Base-by-base conservation (phyloP, 1,284 basidiomycete genomes). In the Irpex rosettiformis region DNA sequence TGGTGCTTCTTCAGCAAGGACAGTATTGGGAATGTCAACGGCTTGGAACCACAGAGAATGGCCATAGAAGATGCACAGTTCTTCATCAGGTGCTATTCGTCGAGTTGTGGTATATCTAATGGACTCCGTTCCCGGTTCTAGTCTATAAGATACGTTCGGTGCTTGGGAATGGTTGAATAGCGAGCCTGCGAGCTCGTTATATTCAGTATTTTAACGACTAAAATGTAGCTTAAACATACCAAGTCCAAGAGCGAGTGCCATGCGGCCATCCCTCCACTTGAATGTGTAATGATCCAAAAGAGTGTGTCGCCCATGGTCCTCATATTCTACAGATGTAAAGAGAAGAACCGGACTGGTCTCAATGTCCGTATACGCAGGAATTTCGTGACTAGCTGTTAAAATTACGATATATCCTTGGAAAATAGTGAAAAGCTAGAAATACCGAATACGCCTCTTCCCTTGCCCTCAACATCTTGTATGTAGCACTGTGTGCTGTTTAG, bases 311-410 rank as follows among this genome's bases (percentile, higher is more conserved):
- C 87, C 89, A 68, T 89, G 80, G 5, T 73, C 66, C 49, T 84
- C 79, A 69, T 94, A 94, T 72, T 94, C 92, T 28, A 84, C 78
- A 52, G 82, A 79, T 1, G 77, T 74, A 65, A 96, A 85, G 5
- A 97, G 76, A 8, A 97, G 77, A n/a, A 94, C 91, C 0, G 95
- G 95, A 59, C 89, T 91, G 62, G 88, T 84, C 70, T 98, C 95
- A 59, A 98, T 70, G 10, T 91, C 59, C 0, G 87, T 89, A 16
- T 85, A 79, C 1, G 81, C 75, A 8, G 84, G 77, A 57, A 96
- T 88, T 29, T 70, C 63, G 33, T 73, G 72, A 4, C 83, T 76
- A 37, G 92, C 88, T 88, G 65, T 16, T 18, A n/a, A 18, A 33
- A 40, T 40, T n/a, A n/a, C n/a, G 30, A 47, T 52, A 43, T 25